Evolutionary conservation across 169 alveolate genomes (phyloP).

Genomic region (Pseudocohnilembus persalinus): DNA sequence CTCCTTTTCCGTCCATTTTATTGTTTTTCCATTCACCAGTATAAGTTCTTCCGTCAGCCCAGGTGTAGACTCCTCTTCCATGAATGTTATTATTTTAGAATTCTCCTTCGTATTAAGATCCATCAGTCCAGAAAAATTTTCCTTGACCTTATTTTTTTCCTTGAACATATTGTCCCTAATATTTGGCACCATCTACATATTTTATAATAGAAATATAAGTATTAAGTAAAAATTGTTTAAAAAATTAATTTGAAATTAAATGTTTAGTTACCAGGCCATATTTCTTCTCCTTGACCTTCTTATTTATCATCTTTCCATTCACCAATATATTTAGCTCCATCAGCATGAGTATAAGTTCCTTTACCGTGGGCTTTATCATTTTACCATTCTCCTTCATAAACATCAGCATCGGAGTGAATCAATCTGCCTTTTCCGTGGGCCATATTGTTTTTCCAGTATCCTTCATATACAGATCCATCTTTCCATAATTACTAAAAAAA

Average conservation of each 20-base stretch:
- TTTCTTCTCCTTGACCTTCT: slow-evolving; percentile 65
- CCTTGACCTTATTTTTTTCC: slow-evolving; percentile 59
- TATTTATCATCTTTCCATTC: slow-evolving; percentile 68
- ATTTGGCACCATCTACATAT: slow-evolving; percentile 40
- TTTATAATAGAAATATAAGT: neutral
- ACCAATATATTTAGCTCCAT: slow-evolving; percentile 87
- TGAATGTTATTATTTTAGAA: slow-evolving; percentile 46
- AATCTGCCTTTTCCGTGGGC: slow-evolving; percentile 60
- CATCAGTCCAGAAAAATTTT: slow-evolving; percentile 54
- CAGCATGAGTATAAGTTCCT: slow-evolving; percentile 85
- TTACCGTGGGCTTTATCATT: slow-evolving; percentile 85
- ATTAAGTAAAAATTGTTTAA: no score
- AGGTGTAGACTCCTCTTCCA: slow-evolving; percentile 49
- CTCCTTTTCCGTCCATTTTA: slow-evolving; percentile 68
- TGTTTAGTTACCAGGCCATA: slow-evolving; percentile 53
- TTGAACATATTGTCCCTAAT: slow-evolving; percentile 43
- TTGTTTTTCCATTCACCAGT: slow-evolving; percentile 55
- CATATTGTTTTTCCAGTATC: slow-evolving; percentile 56
- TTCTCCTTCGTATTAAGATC: slow-evolving; percentile 48
- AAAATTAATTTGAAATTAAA: slow-evolving; percentile 16
- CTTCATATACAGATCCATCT: slow-evolving; percentile 59
- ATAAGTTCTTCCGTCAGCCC: slow-evolving; percentile 64
- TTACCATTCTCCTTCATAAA: slow-evolving; percentile 51
- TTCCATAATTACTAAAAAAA: slow-evolving; percentile 38
- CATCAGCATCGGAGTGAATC: slow-evolving; percentile 53